These are phyloP conservation scores for Lithohypha guttulata DNA, from an alignment of 2,329 filamentous ascomycete species.

Conservation along the genomic window DNA sequence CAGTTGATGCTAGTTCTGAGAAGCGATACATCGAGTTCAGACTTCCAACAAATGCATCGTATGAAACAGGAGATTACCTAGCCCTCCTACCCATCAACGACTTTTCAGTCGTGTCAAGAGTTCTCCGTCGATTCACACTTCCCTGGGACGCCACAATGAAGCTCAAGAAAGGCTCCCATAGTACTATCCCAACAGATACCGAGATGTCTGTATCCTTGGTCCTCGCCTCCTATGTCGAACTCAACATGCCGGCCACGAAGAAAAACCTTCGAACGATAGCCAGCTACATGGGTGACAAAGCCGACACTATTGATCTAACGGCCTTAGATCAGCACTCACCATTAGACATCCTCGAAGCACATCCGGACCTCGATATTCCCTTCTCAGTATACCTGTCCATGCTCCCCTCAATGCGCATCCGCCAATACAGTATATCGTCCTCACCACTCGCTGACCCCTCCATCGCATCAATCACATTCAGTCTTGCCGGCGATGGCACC, in stretches of 20 bases:
- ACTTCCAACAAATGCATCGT: slow-evolving; percentile 54
- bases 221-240: slow-evolving; percentile 60
- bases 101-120: slow-evolving; percentile 48
- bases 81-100: slow-evolving; percentile 63
- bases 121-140: slow-evolving; percentile 53
- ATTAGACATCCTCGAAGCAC: slow-evolving; percentile 59
- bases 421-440: slow-evolving; percentile 73
- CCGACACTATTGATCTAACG: not conserved
- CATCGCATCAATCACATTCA: slow-evolving; percentile 56
- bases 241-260: slow-evolving; percentile 61
- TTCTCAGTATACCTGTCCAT: slow-evolving; percentile 59
- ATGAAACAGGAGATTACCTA: slow-evolving; percentile 66
- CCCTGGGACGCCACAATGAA: slow-evolving; percentile 59
- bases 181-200: slow-evolving; percentile 44
- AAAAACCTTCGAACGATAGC: slow-evolving; percentile 28
- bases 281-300: slow-evolving; percentile 13
- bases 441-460: slow-evolving; percentile 52
- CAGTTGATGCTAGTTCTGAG: slow-evolving; percentile 36
- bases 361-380: slow-evolving; percentile 48
- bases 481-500: slow-evolving; percentile 44
- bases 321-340: slow-evolving; percentile 24
- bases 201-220: slow-evolving; percentile 53
- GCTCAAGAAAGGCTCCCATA: slow-evolving; percentile 44
- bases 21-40: slow-evolving; percentile 60
- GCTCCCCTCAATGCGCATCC: slow-evolving; percentile 64